These are phyloP conservation scores for Paramecium caudatum DNA, from an alignment of 73 alveolate species.

Conservation along the genomic window DNA sequence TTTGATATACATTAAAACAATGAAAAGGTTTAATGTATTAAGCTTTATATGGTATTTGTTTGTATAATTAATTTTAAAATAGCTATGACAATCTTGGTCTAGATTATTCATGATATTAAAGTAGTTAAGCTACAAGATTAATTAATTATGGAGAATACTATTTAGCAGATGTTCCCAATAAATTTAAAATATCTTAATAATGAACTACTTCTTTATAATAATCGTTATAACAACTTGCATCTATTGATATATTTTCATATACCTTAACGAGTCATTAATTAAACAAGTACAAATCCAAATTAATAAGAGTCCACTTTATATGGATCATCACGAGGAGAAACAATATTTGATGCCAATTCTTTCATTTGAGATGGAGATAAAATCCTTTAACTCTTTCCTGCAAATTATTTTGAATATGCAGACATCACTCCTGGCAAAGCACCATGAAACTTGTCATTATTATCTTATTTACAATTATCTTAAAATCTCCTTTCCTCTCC, in stretches of 20 bases:
- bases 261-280: slow-evolving; percentile 25
- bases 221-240: background rate
- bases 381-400: background rate
- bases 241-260: background rate
- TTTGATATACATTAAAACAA: no score
- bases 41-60: no score
- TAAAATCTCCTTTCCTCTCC: background rate
- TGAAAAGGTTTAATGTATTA: no score
- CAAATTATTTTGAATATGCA: background rate
- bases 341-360: background rate
- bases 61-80: background rate
- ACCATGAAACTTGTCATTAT: background rate
- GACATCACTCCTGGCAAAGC: background rate
- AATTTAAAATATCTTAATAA: background rate
- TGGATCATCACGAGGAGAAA: background rate
- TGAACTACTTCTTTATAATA: slow-evolving; percentile 1
- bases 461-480: background rate
- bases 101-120: background rate
- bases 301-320: background rate
- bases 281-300: background rate
- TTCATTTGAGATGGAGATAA: slow-evolving; percentile 16
- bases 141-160: background rate
- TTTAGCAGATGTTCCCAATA: background rate
- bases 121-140: background rate
- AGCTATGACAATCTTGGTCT: background rate